Base-by-base conservation (phyloP, 164 flowering plant genomes). In the Protea cynaroides region DNA sequence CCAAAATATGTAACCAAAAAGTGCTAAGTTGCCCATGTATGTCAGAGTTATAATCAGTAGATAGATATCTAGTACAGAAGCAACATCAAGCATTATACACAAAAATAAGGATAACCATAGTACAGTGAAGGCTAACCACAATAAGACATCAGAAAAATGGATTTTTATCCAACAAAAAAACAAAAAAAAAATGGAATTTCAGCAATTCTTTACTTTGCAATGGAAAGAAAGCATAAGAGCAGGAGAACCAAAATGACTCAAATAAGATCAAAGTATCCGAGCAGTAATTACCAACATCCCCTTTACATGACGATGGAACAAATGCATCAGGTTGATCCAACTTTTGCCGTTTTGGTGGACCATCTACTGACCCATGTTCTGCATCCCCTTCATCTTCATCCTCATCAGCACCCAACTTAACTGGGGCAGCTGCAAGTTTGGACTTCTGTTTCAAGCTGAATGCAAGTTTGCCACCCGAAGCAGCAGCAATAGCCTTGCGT, bases 361-460 rank as follows among this genome's bases (percentile, higher is more conserved):
- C 81, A 72, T 80, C 84, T 64, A 60, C 71, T n/a, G 74, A 64
- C 18, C 43, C 65, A 68, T 70, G 76, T 64, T 69, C 85, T 62
- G 64, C 69, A 71, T 76, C 79, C 24, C 62, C 59, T 25, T 79
- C 92, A 61, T 83, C 90, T 61, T 85, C 97, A 69, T 86, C 98
- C 69, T 88, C 96, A 75, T 94, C 99, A 46, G 72, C 96, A 66
- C 78, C 92, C 44, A 92, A 72, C 76, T 84, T 88, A 53, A 91
- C 82, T 54, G 92, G 71, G 40, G 96, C 83, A 22, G 85, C 83
- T 50, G 79, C 88, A 69, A 86, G 81, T 76, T 88, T 95, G 36
- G 99, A 92, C 74, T 89, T 94, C 71, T 85, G 96, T 78, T 88
- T 95, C 88, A 95, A 84, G 74, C 99, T 95, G 78, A 95, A 95